Evolutionary conservation across 2,329 filamentous ascomycete genomes (phyloP), one percentile per base, ranked within the genome.

Genomic region (Rhexocercosporidium sp.): DNA sequence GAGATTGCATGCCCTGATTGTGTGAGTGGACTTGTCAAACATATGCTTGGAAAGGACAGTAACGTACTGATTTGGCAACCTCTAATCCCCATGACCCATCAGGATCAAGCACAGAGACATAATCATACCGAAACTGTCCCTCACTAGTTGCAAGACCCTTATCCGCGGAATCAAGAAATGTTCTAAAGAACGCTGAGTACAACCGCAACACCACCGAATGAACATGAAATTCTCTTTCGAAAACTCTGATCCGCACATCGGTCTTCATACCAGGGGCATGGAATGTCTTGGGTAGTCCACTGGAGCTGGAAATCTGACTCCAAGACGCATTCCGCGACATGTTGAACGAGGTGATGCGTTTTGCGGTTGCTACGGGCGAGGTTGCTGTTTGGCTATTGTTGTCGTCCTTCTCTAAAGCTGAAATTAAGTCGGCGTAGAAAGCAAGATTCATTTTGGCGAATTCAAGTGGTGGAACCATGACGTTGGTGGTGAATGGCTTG

Each of bases 71-170:
- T 39, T 53, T 39, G 14, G 56, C 54, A 14, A 51, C 14, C 31
- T 67, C 67, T 29, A 72, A 18, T 11, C 59, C 66, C 71, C 71
- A 70, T 29, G 27, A 46, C 3, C 66, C 66, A 51, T 72, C 66
- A 11, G 59, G 27, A 20, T 71, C 69, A 44, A 68, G 49, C 3
- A 68, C 66, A 3, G 68, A 67, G 12, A 69, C 60, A 60, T 66
- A 72, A 8, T 71, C 69, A 34, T 71, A 71, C 25, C 47, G 53
- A 20, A 69, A 70, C 54, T 60, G 47, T 59, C 59, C 16, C 46
- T 39, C 25, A 3, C 47, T 3, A 53, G n/a, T 63, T 22, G 12
- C 25, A 14, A 16, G 9, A 12, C 22, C 31, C 29, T 54, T 56
- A 18, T 63, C 61, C 14, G 37, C 49, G 1, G 61, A 63, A 25